Evolutionary conservation across 495 filamentous ascomycete species (phyloP).

Genomic region (Lasiosphaeria miniovina): DNA sequence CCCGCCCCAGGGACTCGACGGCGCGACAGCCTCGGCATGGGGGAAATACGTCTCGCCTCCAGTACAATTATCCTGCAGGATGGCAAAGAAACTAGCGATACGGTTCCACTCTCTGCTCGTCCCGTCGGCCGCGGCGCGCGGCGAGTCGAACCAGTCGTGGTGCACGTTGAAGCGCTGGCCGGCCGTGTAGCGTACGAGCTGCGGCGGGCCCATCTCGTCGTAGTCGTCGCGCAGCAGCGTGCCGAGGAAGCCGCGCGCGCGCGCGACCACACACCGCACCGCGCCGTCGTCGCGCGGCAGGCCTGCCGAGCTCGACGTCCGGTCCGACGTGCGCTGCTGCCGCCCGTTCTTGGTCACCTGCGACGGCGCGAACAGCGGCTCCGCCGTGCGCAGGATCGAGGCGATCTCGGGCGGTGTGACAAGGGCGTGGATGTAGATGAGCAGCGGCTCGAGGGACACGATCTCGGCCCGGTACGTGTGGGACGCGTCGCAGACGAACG

Average conservation of each 20-base stretch:
- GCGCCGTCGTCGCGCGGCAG: conserved; percentile 40
- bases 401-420: conserved; percentile 35
- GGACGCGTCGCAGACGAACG: conserved; percentile 27
- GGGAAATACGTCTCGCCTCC: conserved; percentile 51
- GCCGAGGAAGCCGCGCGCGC: conserved; percentile 42
- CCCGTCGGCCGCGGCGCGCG: conserved; percentile 25
- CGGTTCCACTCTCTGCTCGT: conserved; percentile 40
- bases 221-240: conserved; percentile 40
- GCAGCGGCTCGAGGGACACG: conserved; percentile 44
- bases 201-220: conserved; percentile 48
- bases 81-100: conserved; percentile 48
- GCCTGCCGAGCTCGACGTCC: conserved; percentile 44
- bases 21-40: conserved; percentile 30
- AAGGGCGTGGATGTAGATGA: conserved; percentile 47
- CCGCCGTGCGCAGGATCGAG: conserved; percentile 37
- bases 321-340: conserved; percentile 32
- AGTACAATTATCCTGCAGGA: conserved; percentile 40
- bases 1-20: conserved; percentile 20
- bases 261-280: conserved; percentile 41
- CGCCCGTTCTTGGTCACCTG: conserved; percentile 39
- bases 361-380: conserved; percentile 39
- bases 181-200: conserved; percentile 47
- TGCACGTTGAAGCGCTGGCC: conserved; percentile 47
- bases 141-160: conserved; percentile 45
- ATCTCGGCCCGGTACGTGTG: conserved; percentile 43